Evolutionary conservation across 106 monocot genomes (phyloP).

Genomic region (Vanilla planifolia): DNA sequence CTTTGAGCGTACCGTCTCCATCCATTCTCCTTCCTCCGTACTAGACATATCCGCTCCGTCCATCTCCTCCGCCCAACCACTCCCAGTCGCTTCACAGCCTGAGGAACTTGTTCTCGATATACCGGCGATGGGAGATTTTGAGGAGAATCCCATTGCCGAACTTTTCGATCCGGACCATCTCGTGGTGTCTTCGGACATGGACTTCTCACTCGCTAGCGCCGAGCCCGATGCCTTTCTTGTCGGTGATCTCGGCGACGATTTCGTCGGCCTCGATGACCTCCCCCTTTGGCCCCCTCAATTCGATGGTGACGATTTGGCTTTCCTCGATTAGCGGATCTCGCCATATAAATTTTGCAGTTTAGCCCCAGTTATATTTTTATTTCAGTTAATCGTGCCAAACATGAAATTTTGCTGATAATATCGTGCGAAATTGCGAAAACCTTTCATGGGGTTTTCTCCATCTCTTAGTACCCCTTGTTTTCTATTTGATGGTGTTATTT

Average conservation of each 20-base stretch:
- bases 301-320: conserved; percentile 15
- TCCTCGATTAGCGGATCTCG: background rate
- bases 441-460: too few relatives aligned
- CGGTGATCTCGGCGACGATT: conserved; percentile 21
- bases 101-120: background rate
- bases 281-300: conserved; percentile 16
- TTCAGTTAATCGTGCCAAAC: too few relatives aligned
- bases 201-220: background rate
- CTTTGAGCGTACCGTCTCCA: background rate
- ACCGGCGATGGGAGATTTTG: background rate
- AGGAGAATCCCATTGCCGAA: conserved; percentile 2
- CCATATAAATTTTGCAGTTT: conserved; percentile 5
- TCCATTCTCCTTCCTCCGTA: conserved; percentile 20
- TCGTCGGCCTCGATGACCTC: conserved; percentile 17
- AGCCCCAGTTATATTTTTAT: background rate
- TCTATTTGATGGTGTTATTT: too few relatives aligned
- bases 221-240: conserved; percentile 9
- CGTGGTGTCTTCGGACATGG: background rate
- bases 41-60: conserved; percentile 7
- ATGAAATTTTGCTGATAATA: too few relatives aligned
- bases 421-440: too few relatives aligned
- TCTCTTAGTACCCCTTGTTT: too few relatives aligned
- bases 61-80: background rate
- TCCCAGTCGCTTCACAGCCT: background rate
- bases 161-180: conserved; percentile 10